Evolutionary conservation across 192 early-diverging fungal species (phyloP).

Genomic region (Coemansia sp.): DNA sequence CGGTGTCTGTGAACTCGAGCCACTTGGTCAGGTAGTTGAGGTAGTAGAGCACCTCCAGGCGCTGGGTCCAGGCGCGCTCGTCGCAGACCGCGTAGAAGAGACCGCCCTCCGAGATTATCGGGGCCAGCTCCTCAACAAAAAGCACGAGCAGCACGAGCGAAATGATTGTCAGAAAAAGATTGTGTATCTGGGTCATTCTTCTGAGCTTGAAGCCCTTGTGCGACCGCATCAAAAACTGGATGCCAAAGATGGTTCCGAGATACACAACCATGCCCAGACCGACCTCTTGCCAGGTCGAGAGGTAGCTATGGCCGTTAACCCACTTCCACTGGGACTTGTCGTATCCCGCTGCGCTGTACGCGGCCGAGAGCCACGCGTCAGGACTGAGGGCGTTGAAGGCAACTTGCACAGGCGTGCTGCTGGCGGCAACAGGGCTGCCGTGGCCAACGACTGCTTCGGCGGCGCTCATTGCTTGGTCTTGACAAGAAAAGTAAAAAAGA

Average conservation of each 20-base stretch:
- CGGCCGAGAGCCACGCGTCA: conserved; percentile 40
- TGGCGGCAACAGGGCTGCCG: conserved; percentile 7
- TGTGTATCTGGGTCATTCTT: conserved; percentile 74
- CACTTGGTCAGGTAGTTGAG: conserved; percentile 92
- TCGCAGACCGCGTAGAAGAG: conserved; percentile 70
- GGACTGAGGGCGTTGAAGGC: conserved; percentile 34
- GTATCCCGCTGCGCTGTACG: conserved; percentile 33
- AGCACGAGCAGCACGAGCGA: conserved; percentile 68
- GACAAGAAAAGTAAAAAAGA: no score
- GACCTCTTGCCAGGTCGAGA: conserved; percentile 55
- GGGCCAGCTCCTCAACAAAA: conserved; percentile 73
- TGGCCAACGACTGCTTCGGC: conserved; percentile 15
- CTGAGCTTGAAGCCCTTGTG: conserved; percentile 67
- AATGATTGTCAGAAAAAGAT: conserved; percentile 67
- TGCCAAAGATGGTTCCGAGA: conserved; percentile 76
- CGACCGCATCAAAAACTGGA: conserved; percentile 66
- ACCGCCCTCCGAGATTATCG: conserved; percentile 67
- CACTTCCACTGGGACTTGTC: conserved; percentile 56
- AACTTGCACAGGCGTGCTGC: conserved; percentile 5
- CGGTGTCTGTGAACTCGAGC: conserved; percentile 83
- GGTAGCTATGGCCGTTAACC: conserved; percentile 43
- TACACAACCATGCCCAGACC: conserved; percentile 55
- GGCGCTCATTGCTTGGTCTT: conserved; percentile 12
- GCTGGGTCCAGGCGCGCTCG: conserved; percentile 68
- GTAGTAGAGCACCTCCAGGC: conserved; percentile 80